A percentile compares a stretch with the other conserved stretches of the same genome.
Conservation (phyloP, 2,329 filamentous ascomycete species). For the Penicillium capsulatum region DNA sequence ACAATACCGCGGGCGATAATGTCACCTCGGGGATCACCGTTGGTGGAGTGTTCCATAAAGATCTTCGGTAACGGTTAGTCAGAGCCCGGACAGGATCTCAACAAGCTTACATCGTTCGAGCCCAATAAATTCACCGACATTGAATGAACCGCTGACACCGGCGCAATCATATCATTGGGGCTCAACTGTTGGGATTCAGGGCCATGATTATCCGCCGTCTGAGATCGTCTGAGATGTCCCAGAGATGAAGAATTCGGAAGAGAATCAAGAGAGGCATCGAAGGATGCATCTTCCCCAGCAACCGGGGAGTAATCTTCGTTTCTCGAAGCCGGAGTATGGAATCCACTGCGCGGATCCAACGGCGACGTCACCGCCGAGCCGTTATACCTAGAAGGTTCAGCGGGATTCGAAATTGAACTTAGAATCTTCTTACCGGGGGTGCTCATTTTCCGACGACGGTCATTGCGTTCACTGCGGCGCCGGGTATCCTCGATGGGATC, state of each 20-base stretch:
- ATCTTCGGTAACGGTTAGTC: constrained; percentile 17
- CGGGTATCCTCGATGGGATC: constrained; percentile 30
- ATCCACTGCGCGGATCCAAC: constrained; percentile 18
- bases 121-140: constrained; percentile 36
- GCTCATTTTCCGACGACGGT: constrained; percentile 12
- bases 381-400: constrained; percentile 13
- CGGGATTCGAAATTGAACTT: background rate
- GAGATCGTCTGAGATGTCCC: constrained; percentile 20
- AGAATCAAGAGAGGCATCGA: constrained; percentile 22
- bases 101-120: constrained; percentile 24
- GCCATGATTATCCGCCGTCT: constrained; percentile 24
- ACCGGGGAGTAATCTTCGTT: constrained; percentile 27
- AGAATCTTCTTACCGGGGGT: constrained; percentile 22
- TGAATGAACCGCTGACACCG: constrained; percentile 33
- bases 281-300: constrained; percentile 16
- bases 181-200: constrained; percentile 33
- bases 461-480: constrained; percentile 21
- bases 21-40: constrained; percentile 28
- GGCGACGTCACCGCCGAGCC: constrained; percentile 16
- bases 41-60: constrained; percentile 29
- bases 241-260: constrained; percentile 18
- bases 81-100: background rate
- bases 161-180: constrained; percentile 37
- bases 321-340: constrained; percentile 23
- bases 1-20: constrained; percentile 32